Conservation (phyloP, 345 rosid species). For the Citrus trifoliata region DNA sequence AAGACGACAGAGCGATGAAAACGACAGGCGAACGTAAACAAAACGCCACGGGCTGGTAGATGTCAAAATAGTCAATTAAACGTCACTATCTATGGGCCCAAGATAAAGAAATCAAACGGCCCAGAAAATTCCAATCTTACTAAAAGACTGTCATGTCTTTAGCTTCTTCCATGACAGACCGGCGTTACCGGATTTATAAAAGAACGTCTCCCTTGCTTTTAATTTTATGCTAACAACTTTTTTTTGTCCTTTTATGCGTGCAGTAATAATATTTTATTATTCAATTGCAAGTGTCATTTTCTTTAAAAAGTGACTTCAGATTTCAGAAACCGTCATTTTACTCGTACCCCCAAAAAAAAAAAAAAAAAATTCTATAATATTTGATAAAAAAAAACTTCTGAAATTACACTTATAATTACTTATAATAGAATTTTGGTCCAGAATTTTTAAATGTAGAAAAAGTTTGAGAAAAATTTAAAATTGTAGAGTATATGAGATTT, state of each 20-base stretch:
- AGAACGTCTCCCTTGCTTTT: not conserved
- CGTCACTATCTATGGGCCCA: slow-evolving; percentile 22
- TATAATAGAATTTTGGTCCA: too few relatives aligned
- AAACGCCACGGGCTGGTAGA: slow-evolving; percentile 24
- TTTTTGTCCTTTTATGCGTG: slow-evolving; percentile 3
- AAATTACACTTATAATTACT: too few relatives aligned
- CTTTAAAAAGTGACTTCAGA: not conserved
- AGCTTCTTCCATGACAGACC: not conserved
- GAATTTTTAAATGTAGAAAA: fast-evolving
- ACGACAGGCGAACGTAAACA: slow-evolving; percentile 20
- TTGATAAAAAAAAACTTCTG: too few relatives aligned
- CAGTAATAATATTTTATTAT: not conserved
- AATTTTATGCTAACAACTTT: not conserved
- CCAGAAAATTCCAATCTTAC: not conserved
- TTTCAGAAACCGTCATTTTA: too few relatives aligned
- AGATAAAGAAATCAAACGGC: slow-evolving; percentile 18
- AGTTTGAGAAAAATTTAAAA: too few relatives aligned
- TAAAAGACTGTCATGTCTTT: not conserved
- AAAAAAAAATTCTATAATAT: too few relatives aligned
- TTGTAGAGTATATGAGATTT: too few relatives aligned
- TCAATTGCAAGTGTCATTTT: slow-evolving; percentile 1
- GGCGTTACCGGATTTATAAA: not conserved
- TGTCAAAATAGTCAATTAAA: slow-evolving; percentile 23
- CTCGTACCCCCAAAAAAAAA: too few relatives aligned
- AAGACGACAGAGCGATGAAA: slow-evolving; percentile 11